Evolutionary conservation across 768 basidiomycete species (phyloP), one percentile per base, ranked within the genome.

Genomic region (Scleroderma bovista): DNA sequence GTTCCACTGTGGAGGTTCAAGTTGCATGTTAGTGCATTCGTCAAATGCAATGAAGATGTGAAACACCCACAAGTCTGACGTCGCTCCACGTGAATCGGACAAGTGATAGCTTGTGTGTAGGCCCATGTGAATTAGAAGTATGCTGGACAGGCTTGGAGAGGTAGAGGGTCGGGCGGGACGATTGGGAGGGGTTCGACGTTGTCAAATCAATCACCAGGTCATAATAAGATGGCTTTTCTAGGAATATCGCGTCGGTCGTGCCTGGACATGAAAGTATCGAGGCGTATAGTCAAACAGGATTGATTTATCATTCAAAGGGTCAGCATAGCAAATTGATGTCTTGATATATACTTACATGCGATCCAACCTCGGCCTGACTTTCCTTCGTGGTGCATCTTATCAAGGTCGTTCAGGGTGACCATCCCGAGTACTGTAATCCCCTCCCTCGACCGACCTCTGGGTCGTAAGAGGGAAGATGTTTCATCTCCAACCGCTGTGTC

Each of bases 11-110:
- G 43, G 12, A 41, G 16, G 33, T 34, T 52, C 41, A n/a, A 15
- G 38, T 22, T 10, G 23, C 6, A 29, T 1, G 31, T 65, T n/a
- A 46, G 45, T 43, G 6, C 3, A 16, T 15, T n/a, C 19, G 5
- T 38, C n/a, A 20, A 38, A 22, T 15, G 23, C 17, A 31, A 41
- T 3, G 29, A 46, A 22, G 7, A 16, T 16, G 48, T 24, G 33
- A 46, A 3, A 43, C 6, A 67, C 79, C 49, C 50, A 86, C 85
- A 39, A 89, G 70, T 64, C 81, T 82, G 37, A 90, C 74, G 61
- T 92, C 89, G 63, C 87, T 89, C 87, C 89, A 92, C 1, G 88
- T 79, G 60, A 89, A 91, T 44, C 84, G 76, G 22, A 86, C 75
- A 11, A 75, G 72, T 1, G 80, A 80, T 17, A 90, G 74, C 4